phyloP scores from a whole-genome alignment of 371 early-diverging fungal species.

The Capillidium rhysosporum region DNA sequence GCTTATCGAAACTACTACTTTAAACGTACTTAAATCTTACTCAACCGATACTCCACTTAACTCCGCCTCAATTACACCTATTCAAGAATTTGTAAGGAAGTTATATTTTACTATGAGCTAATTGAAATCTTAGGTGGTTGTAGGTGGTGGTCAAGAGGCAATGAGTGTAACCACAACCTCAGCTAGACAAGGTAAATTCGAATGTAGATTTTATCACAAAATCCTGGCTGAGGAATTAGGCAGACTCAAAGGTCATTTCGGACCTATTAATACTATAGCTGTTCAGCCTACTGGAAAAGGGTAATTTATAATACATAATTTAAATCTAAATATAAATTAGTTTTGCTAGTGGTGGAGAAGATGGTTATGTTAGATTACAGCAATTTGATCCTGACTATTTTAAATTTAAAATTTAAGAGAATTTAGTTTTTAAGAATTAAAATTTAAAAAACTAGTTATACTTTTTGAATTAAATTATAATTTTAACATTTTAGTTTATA shows the following conservation, averaged over 20 bases:
- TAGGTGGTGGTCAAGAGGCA: slow-evolving; percentile 70
- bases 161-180: slow-evolving; percentile 93
- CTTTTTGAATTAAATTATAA: no score
- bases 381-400: slow-evolving; percentile 92
- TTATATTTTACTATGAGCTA: not conserved
- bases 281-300: slow-evolving; percentile 86
- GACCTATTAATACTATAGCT: slow-evolving; percentile 98
- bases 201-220: slow-evolving; percentile 96
- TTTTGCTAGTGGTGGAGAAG: slow-evolving; percentile 96
- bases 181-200: slow-evolving; percentile 93
- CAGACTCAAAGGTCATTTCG: slow-evolving; percentile 96
- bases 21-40: slow-evolving; percentile 70
- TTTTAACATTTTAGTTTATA: no score
- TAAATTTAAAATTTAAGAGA: slow-evolving; percentile 39
- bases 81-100: slow-evolving; percentile 39
- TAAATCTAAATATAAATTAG: slow-evolving; percentile 13
- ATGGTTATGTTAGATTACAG: slow-evolving; percentile 93
- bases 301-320: slow-evolving; percentile 11
- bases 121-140: slow-evolving; percentile 17
- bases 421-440: no score
- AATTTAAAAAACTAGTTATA: no score
- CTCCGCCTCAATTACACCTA: slow-evolving; percentile 82
- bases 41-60: slow-evolving; percentile 90
- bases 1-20: slow-evolving; percentile 65
- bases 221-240: slow-evolving; percentile 94